Conservation (phyloP, 2,329 filamentous ascomycete species). For the Aspergillus niger region DNA sequence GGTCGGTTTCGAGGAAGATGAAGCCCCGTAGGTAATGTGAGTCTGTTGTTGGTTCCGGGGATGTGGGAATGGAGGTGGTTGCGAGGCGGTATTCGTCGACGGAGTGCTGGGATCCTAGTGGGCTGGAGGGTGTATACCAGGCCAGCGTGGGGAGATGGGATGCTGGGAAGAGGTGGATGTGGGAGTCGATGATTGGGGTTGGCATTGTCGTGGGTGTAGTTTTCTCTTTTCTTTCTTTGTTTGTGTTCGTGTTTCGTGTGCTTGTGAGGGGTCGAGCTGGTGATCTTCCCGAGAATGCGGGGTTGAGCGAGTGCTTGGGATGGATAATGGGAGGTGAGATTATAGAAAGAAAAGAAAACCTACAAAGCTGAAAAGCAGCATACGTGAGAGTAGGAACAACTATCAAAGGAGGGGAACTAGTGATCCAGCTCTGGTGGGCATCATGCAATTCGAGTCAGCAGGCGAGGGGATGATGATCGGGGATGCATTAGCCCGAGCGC, state of each 20-base stretch:
- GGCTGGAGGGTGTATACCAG: conserved; percentile 65
- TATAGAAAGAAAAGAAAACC: no score
- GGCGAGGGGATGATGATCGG: neutral
- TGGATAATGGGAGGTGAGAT: neutral
- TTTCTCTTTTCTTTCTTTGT: neutral
- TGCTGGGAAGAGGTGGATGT: conserved; percentile 83
- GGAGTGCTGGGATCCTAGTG: conserved; percentile 66
- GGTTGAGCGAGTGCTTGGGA: neutral
- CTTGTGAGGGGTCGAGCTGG: neutral
- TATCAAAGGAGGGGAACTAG: neutral
- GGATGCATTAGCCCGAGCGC: neutral
- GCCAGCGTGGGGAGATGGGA: conserved; percentile 66
- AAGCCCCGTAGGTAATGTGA: conserved; percentile 63
- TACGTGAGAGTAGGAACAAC: neutral
- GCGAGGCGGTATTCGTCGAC: conserved; percentile 63
- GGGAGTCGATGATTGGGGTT: conserved; percentile 74
- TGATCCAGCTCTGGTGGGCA: neutral
- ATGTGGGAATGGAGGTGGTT: conserved; percentile 34
- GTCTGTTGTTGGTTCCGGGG: conserved; percentile 24
- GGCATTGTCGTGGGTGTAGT: conserved; percentile 21
- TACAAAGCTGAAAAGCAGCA: no score
- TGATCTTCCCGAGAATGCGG: neutral
- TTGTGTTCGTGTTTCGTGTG: neutral
- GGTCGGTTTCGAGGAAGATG: conserved; percentile 81
- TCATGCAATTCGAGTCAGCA: neutral